A percentile compares a stretch with the other conserved stretches of the same genome.
Evolutionary conservation across 169 alveolate species (phyloP).

Genomic region (Plasmodium cynomolgi): DNA sequence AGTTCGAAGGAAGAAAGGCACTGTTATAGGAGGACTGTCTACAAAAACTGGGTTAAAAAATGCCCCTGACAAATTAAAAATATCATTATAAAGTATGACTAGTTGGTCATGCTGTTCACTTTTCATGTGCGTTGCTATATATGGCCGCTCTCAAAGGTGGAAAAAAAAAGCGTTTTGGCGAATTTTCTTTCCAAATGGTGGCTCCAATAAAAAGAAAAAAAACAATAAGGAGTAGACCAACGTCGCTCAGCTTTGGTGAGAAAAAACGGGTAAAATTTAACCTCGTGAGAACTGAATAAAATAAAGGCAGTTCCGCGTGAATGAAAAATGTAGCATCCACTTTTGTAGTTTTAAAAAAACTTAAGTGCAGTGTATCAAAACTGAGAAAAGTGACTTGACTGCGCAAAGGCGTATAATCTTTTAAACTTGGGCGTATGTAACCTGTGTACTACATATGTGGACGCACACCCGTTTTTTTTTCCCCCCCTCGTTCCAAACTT

Average conservation of each 20-base stretch:
- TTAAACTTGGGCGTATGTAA: not conserved
- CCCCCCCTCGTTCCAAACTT: not conserved
- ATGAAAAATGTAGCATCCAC: not conserved
- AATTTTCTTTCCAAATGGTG: not conserved
- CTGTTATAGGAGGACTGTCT: not conserved
- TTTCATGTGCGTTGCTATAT: not conserved
- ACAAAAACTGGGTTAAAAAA: not conserved
- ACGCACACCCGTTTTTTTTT: not conserved
- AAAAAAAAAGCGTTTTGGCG: not conserved
- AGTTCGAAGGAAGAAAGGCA: too few species aligned
- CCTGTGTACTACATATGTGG: not conserved
- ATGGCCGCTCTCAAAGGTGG: not conserved
- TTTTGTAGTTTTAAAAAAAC: not conserved
- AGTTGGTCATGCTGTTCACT: not conserved
- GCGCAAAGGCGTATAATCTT: not conserved
- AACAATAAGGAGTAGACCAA: not conserved
- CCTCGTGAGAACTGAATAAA: not conserved
- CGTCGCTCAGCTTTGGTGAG: not conserved
- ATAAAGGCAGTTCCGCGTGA: not conserved
- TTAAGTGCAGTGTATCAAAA: not conserved
- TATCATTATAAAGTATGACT: not conserved
- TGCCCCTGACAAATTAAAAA: not conserved
- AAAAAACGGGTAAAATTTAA: not conserved
- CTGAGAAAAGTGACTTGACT: not conserved
- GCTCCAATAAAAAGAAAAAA: not conserved